Base-by-base conservation (phyloP, 2,329 filamentous ascomycete genomes). In the Xylaria sp. region DNA sequence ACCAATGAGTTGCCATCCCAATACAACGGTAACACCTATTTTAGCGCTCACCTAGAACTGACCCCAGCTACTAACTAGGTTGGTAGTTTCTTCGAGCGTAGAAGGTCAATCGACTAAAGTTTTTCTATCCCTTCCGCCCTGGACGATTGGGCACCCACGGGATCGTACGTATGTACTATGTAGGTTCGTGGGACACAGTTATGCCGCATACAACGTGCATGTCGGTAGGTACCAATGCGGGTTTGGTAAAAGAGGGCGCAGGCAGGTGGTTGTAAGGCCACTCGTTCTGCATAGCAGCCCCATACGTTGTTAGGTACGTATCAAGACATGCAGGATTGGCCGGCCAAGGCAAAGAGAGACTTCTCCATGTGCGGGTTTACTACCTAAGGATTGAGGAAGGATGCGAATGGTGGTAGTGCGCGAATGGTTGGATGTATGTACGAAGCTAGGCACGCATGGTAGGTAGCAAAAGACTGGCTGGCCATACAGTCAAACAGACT, bases 201-300 rank as follows among this genome's bases (percentile, higher is more conserved):
- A 55, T 65, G 66, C 61, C 65, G 66, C 66, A 69, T 68, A 62
- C 56, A 54, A 59, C 57, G 50, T 66, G 64, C 64, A 67, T 61
- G 44, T 52, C 59, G 52, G 60, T 60, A 61, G 55, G 54, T 56
- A 62, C 52, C 53, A 52, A 59, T 57, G 56, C 54, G 45, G 50
- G 52, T 44, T 49, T 50, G 39, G 50, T 44, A 37, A 26, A 38
- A 43, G 42, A 40, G 37, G 20, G 50, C 44, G 51, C 44, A 41
- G 48, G 51, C 44, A 41, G 48, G 38, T 48, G 45, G 40, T 51
- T 29, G 45, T 37, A 41, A 45, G 37, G 47, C 39, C 38, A 38
- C 48, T 21, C 42, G 21, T 44, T 34, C 29, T 51, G 51, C 53
- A 52, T 44, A 38, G 44, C 29, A 34, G 29, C 29, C 29, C 50